Base-by-base conservation (phyloP, 2,329 filamentous ascomycete species). In the Ophiosphaerella herpotricha region DNA sequence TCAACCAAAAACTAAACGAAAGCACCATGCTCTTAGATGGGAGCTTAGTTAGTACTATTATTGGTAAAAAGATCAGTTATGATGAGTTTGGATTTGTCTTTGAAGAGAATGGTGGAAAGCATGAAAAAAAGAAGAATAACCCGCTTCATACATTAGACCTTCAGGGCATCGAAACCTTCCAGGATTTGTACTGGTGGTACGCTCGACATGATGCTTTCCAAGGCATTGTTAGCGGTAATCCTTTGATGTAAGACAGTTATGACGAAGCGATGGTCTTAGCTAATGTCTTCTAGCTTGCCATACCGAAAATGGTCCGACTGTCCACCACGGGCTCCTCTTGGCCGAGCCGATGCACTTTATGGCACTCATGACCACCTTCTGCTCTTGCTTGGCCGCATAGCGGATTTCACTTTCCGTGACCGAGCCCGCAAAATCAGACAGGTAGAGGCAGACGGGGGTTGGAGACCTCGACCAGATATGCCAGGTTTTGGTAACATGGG, bases 181-280 rank as follows among this genome's bases (percentile, higher is more conserved):
- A 89, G 57, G 94, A 97, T 73, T 75, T 97, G 5, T 95, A 89
- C 68, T 99, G 93, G 92, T 97, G 91, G 89, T 97, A 92, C 70
- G 87, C 84, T 63, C 96, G 96, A 73, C 94, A 97, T 78, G 94
- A 97, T 70, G 85, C 89, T 7, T 95, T 93, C 61, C 93, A 97
- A 71, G 91, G 90, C 68, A 84, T 97, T 53, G 78, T 97, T 21
- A 94, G 92, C 59, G 93, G 91, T 7, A 92, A 93, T 36, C 82
- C 82, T 54, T 78, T 95, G 39, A 87, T 97, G 91, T 96, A 78
- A 81, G 91, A 2, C 8, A 8, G 1, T 14, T 7, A 32, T n/a
- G 14, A 5, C 7, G 3, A 11, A 12, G 32, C 23, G 39, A 14
- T n/a, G 35, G 11, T 12, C 16, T 3, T 8, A 18, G 43, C 69